Evolutionary conservation across 2,329 filamentous ascomycete species (phyloP), one percentile per base, ranked within the genome.

Genomic region (Didymella sp.): DNA sequence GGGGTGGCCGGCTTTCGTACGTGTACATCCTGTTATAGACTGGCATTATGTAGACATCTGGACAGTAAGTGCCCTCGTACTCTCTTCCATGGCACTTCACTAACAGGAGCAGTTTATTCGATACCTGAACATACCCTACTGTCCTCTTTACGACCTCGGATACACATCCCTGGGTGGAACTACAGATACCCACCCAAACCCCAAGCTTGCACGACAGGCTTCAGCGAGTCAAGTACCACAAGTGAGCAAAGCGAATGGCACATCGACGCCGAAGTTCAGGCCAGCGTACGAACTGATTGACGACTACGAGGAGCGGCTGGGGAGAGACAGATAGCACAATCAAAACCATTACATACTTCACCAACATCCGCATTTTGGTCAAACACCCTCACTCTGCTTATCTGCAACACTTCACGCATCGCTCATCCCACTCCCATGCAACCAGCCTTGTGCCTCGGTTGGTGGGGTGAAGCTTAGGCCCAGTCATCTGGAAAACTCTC

Each of bases 21-120:
- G 95, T 56, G 84, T 98, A 58, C 92, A 99, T 76, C 94, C 95
- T 0, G 90, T 99, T 9, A 93, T 99, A 71, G 95, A 99, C 77
- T 99, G 95, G 95, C 91, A 95, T 75, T 96, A 97, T 76, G 85
- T 87, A 11, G 94, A 98, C 75, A 94, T 98, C 51, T 98, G 95
- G 95, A 86, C 88, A 17, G 92, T 96, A 72, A 81, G 91, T 82
- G 12, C n/a, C 12, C 9, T 12, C 15, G n/a, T n/a, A 11, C 9
- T 3, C 12, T 9, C 17, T 2, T 8, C 4, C 51, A 17, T 17
- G 22, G 13, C n/a, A n/a, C 15, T 44, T 52, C 22, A 51, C 59
- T 56, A 21, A 38, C 22, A 24, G 6, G 5, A 30, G 57, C 58
- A 92, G 88, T 95, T 96, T 73, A 89, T 96, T 60, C 85, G 89